phyloP scores from a whole-genome alignment of 1,284 basidiomycete genomes.

The Naganishia albida region DNA sequence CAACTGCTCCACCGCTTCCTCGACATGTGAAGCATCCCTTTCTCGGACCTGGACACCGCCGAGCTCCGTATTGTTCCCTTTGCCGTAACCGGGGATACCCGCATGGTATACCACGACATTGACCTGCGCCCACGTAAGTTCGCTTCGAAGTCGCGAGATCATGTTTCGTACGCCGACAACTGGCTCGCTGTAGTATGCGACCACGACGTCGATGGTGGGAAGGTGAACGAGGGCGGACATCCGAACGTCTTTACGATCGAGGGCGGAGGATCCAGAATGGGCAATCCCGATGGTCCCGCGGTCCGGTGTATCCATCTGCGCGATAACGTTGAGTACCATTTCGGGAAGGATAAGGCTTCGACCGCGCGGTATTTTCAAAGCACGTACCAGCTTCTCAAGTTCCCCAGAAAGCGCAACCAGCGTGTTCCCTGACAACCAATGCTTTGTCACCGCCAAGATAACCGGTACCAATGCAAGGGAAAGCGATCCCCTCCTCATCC shows the following conservation, averaged over 20 bases:
- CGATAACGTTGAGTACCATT: no score
- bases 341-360: no score
- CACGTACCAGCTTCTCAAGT: not conserved
- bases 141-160: not conserved
- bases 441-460: not conserved
- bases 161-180: not conserved
- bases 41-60: no score
- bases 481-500: not conserved
- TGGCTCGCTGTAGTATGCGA: conserved; percentile 23
- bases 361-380: no score
- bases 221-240: not conserved
- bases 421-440: conserved; percentile 2
- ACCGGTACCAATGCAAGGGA: not conserved
- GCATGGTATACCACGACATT: conserved; percentile 9
- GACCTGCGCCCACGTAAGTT: conserved; percentile 11
- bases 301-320: no score
- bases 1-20: not conserved
- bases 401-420: not conserved
- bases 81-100: conserved; percentile 1
- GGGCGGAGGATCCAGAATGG: no score
- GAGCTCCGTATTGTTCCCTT: not conserved
- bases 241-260: no score
- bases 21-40: not conserved
- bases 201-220: conserved; percentile 9
- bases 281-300: no score